Conservation (phyloP, 176 grass and related monocot genomes). For the Aegilops sharonensis region DNA sequence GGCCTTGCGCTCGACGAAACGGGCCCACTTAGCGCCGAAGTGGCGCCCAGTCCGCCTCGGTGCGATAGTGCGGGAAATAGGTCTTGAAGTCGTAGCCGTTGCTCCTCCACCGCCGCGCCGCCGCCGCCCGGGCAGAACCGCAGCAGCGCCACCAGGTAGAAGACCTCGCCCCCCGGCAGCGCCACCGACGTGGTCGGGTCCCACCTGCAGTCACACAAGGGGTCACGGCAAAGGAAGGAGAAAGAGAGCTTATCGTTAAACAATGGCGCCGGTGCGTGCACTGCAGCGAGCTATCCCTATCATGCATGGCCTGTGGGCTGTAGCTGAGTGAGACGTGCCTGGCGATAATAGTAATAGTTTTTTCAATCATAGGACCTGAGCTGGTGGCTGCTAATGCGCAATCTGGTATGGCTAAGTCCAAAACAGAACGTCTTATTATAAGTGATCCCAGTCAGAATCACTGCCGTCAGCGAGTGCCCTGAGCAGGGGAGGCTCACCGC, state of each 20-base stretch:
- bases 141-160: no score
- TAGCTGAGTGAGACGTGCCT: neutral
- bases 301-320: neutral
- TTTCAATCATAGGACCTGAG: conserved; percentile 17
- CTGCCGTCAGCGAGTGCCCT: neutral
- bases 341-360: neutral
- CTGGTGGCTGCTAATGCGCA: conserved; percentile 26
- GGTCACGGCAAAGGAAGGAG: neutral
- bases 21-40: no score
- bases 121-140: no score
- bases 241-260: neutral
- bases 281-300: no score
- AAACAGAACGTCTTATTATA: conserved; percentile 13
- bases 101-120: no score
- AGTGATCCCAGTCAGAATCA: neutral
- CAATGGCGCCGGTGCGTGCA: neutral
- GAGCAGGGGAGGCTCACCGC: conserved; percentile 2
- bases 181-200: no score
- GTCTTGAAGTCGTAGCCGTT: no score
- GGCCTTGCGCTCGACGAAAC: no score
- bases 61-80: no score
- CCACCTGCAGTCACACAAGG: no score
- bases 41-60: no score
- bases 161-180: no score
- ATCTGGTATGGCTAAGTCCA: conserved; percentile 34